Evolutionary conservation across 129 eudicot genomes (phyloP), one percentile per base, ranked within the genome.

Genomic region (Centaurea solstitialis): DNA sequence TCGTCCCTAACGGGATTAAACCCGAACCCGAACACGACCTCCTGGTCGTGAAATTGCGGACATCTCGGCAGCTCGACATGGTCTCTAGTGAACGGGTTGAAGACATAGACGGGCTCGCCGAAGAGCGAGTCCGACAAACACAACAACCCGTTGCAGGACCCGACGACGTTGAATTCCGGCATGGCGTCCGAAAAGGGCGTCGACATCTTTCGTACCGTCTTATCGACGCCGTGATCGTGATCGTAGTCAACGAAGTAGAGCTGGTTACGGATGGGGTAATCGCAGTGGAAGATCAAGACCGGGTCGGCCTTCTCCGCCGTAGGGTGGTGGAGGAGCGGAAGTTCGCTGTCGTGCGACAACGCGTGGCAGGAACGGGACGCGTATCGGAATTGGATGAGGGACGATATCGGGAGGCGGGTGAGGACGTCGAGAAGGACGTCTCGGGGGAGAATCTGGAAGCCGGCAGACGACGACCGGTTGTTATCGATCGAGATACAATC

Each of bases 141-240:
- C 65, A 89, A 70, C 76, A 91, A 76, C 9, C 96, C 93, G 67
- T 91, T 83, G 74, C 90, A 89, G 0, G 96, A 91, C 11, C 88
- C 93, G 21, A 89, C 59, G 11, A 91, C 82, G 43, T 72, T 72
- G 65, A 87, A 89, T 75, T 85, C 90, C 3, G 91, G 89, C 96
- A 88, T 89, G 57, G 79, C 70, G 33, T 24, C 38, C 37, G 84
- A 82, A 74, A 89, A 91, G 17, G 96, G 96, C 28, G 88, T 85
- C 0, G 84, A 72, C 30, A 85, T 80, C 81, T 85, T 85, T 17
- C 75, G 77, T 1, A 88, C 88, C 11, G 71, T 75, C 38, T 77
- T 76, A 3, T 57, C 73, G 4, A 72, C 78, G 67, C 13, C 39
- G 18, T 72, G 75, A 59, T 17, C 61, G 69, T 59, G 84, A 50